Evolutionary conservation across 1,139 yeast species (phyloP).

Genomic region (Pichia sp.): DNA sequence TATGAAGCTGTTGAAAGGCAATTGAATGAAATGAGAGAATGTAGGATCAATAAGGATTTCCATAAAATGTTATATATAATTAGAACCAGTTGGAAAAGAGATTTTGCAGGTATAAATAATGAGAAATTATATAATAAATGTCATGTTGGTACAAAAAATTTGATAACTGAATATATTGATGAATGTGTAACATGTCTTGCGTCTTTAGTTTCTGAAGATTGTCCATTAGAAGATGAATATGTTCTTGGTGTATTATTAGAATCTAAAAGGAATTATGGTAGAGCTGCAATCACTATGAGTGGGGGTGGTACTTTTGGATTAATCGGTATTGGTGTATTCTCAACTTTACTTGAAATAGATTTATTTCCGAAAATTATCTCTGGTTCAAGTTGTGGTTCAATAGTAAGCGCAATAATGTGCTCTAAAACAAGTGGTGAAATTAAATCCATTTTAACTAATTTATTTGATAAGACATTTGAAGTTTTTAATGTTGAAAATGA

Average conservation of each 20-base stretch:
- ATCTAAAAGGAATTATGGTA: conserved; percentile 84
- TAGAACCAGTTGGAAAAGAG: conserved; percentile 79
- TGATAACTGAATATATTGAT: conserved; percentile 74
- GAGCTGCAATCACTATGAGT: conserved; percentile 85
- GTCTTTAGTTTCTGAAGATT: conserved; percentile 38
- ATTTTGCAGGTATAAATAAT: conserved; percentile 85
- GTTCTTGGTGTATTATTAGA: conserved; percentile 76
- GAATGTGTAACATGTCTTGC: conserved; percentile 69
- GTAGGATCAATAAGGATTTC: conserved; percentile 54
- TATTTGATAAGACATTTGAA: conserved; percentile 56
- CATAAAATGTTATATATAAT: conserved; percentile 62
- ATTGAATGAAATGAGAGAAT: conserved; percentile 52
- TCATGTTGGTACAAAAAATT: conserved; percentile 75
- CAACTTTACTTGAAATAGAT: conserved; percentile 67
- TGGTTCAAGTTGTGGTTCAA: conserved; percentile 96
- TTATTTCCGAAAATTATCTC: conserved; percentile 85
- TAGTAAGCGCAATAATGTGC: conserved; percentile 83
- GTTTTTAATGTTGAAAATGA: conserved; percentile 57
- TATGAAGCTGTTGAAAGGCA: conserved; percentile 50
- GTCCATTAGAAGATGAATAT: conserved; percentile 59
- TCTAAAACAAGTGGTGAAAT: conserved; percentile 76
- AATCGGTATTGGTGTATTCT: conserved; percentile 86
- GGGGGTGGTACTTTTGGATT: conserved; percentile 97
- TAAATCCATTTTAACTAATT: conserved; percentile 44
- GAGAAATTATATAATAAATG: conserved; percentile 70